Conservation (phyloP, 441 rosid genomes). For the Adansonia grandidieri region DNA sequence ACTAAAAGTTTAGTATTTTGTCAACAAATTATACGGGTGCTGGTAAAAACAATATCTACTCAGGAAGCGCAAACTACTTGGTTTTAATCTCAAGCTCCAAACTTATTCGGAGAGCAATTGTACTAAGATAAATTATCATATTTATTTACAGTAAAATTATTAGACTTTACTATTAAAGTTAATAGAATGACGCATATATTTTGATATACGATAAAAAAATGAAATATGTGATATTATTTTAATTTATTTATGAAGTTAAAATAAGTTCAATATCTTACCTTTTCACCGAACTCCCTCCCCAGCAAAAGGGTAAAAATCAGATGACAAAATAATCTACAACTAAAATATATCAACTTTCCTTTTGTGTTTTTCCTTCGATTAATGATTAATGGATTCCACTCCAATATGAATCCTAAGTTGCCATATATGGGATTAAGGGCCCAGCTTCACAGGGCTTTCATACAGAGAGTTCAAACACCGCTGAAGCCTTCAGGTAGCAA, state of each 20-base stretch:
- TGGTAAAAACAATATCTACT: neutral
- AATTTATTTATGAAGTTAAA: too few species aligned
- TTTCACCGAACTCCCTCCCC: neutral
- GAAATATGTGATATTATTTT: too few species aligned
- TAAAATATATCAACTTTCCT: neutral
- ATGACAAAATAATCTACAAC: too few species aligned
- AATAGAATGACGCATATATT: too few species aligned
- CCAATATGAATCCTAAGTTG: too few species aligned
- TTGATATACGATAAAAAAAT: too few species aligned
- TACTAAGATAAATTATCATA: neutral
- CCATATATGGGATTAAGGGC: too few species aligned
- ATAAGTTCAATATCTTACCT: neutral
- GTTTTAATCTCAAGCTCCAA: neutral
- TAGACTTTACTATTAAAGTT: neutral
- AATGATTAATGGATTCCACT: neutral
- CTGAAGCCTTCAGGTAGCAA: too few species aligned
- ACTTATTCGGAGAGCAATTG: neutral
- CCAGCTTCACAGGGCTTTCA: too few species aligned
- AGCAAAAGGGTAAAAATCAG: neutral
- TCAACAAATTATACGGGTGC: too few species aligned
- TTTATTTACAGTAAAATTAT: neutral
- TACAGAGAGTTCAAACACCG: too few species aligned
- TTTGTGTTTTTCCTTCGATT: neutral
- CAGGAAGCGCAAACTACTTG: neutral
- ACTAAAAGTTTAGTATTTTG: too few species aligned